These are phyloP conservation scores for Ascochyta clinopodiicola DNA, from an alignment of 2,329 filamentous ascomycete species.

Conservation along the genomic window DNA sequence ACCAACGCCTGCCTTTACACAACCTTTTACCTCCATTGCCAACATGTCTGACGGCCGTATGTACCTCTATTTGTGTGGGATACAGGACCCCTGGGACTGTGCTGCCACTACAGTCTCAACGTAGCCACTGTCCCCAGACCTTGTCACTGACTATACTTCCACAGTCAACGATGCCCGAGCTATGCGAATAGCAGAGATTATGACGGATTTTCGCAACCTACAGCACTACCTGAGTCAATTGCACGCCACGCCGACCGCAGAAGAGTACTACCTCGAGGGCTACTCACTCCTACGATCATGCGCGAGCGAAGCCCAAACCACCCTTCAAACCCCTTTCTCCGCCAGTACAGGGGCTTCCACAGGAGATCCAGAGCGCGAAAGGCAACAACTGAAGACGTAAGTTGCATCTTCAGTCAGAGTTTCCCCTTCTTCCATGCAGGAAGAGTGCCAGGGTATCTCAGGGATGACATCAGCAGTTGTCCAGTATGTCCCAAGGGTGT, in stretches of 20 bases:
- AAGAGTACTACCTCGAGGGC: slow-evolving; percentile 65
- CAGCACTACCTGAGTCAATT: slow-evolving; percentile 65
- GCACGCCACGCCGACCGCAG: slow-evolving; percentile 57
- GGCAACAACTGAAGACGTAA: slow-evolving; percentile 63
- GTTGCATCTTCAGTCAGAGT: slow-evolving; percentile 18
- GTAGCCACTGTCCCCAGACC: neutral
- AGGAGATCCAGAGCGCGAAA: slow-evolving; percentile 61
- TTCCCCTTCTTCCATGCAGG: neutral
- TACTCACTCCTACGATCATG: slow-evolving; percentile 65
- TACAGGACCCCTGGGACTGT: neutral
- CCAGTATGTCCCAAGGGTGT: neutral
- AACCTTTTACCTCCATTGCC: slow-evolving; percentile 1
- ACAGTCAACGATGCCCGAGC: slow-evolving; percentile 69
- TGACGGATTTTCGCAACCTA: slow-evolving; percentile 68
- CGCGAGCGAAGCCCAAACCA: slow-evolving; percentile 59
- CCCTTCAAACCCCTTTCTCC: slow-evolving; percentile 62
- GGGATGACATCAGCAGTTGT: slow-evolving; percentile 4
- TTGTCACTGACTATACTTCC: slow-evolving; percentile 20
- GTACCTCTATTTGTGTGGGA: slow-evolving; percentile 30
- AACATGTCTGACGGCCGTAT: slow-evolving; percentile 65
- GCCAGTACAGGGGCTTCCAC: slow-evolving; percentile 50
- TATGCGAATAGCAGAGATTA: slow-evolving; percentile 67
- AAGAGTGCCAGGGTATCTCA: neutral
- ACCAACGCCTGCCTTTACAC: slow-evolving; percentile 6
- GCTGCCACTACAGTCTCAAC: neutral